Evolutionary conservation across 2,329 filamentous ascomycete genomes (phyloP), one percentile per base, ranked within the genome.

Genomic region (Aureobasidium subglaciale): DNA sequence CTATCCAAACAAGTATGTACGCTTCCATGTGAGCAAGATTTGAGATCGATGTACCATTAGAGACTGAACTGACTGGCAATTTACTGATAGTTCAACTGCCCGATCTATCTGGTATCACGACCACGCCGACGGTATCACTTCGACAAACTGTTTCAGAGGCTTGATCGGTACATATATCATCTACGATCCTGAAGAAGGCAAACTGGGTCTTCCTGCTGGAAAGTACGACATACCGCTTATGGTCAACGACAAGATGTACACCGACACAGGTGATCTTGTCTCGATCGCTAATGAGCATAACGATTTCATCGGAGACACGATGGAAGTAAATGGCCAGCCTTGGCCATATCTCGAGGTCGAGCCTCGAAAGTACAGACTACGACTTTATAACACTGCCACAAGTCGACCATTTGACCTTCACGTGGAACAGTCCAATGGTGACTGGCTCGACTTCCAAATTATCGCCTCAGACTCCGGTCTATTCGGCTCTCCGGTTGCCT

Each of bases 261-360:
- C 77, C 52, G 27, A 63, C 1, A 74, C 79, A 57, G 80, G 79
- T 8, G 71, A 76, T 4, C 71, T 83, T 8, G 76, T 73, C 5
- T 71, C 76, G 0, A 69, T 68, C 1, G 69, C 71, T 18, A 74
- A 80, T 59, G 66, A 67, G 2, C 68, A 69, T 22, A 41, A 43
- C 2, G 77, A 73, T 58, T 68, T 81, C n/a, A 81, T 74, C 62
- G 80, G 80, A 34, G 80, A 83, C 61, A 67, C 80, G 3, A 80
- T 82, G 49, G 74, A 82, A 46, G 80, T 83, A 55, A 83, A 83
- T 60, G 77, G 77, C 2, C 76, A 80, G 59, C 80, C 80, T 2
- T 84, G 80, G 80, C 81, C 81, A 2, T 82, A 73, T 59, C 61
- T 81, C 10, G 72, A 75, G 24, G 80, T 83, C 8, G 77, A 84